Percentiles rank a stretch among this genome's conserved stretches.
Evolutionary conservation across 345 rosid species (phyloP).

Genomic region (Rhodamnia rubescens): DNA sequence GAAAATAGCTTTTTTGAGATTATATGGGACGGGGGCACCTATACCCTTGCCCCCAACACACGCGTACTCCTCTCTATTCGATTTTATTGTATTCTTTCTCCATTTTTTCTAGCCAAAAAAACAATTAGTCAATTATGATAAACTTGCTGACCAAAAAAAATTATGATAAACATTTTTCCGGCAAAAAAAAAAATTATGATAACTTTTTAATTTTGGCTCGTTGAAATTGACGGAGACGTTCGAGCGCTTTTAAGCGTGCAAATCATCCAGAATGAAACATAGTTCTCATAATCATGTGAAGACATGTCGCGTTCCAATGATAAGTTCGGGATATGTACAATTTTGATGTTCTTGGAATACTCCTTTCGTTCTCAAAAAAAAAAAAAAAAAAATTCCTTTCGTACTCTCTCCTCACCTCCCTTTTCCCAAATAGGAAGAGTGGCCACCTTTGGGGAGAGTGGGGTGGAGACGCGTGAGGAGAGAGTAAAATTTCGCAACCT

Average conservation of each 20-base stretch:
- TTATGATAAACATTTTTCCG: too few species aligned
- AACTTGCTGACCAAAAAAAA: not conserved
- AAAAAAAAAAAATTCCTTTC: too few species aligned
- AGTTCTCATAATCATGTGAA: too few species aligned
- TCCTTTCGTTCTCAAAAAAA: too few species aligned
- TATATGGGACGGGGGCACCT: not conserved
- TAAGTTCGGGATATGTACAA: not conserved
- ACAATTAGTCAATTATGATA: rapidly evolving
- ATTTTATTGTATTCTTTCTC: not conserved
- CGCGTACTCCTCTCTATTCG: not conserved
- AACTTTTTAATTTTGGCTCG: not conserved
- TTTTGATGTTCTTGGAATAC: not conserved
- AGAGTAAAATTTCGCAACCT: too few species aligned
- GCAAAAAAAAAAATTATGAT: rapidly evolving
- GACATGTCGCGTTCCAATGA: too few species aligned
- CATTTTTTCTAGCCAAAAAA: not conserved
- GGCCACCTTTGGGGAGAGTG: too few species aligned
- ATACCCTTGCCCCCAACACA: too few species aligned
- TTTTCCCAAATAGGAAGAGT: too few species aligned
- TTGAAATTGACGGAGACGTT: not conserved
- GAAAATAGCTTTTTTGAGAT: not conserved
- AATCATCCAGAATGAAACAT: too few species aligned
- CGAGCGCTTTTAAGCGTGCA: not conserved
- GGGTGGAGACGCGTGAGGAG: too few species aligned
- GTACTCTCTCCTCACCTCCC: too few species aligned